Percentiles rank a stretch among this genome's conserved stretches.
Conservation (phyloP, 2,329 filamentous ascomycete species). For the Colletotrichum ledebouriae region DNA sequence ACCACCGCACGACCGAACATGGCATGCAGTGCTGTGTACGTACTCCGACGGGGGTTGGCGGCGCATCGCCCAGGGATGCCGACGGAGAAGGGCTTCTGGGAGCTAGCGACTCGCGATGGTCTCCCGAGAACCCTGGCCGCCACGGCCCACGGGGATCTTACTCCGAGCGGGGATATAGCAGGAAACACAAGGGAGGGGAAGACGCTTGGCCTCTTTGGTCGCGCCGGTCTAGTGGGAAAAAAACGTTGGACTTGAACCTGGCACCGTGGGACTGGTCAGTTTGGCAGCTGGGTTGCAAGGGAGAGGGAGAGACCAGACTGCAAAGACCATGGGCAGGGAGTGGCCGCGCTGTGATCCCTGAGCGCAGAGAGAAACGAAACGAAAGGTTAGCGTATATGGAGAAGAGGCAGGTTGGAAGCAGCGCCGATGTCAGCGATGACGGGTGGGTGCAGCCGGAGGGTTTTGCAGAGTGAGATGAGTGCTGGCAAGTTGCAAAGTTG, state of each 20-base stretch:
- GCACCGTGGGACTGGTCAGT: slow-evolving; percentile 13
- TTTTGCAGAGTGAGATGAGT: background rate
- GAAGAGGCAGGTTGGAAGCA: slow-evolving; percentile 22
- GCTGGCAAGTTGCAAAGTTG: background rate
- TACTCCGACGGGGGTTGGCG: slow-evolving; percentile 12
- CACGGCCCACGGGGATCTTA: slow-evolving; percentile 35
- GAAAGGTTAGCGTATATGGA: slow-evolving; percentile 18
- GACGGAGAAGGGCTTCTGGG: background rate
- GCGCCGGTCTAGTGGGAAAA: slow-evolving; percentile 19
- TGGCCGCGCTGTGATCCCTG: slow-evolving; percentile 32
- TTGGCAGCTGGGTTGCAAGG: slow-evolving; percentile 14
- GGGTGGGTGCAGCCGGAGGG: slow-evolving; percentile 4
- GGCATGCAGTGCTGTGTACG: slow-evolving; percentile 12
- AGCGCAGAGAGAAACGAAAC: slow-evolving; percentile 33
- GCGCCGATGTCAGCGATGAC: slow-evolving; percentile 5
- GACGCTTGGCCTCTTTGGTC: slow-evolving; percentile 25
- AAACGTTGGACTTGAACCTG: slow-evolving; percentile 23
- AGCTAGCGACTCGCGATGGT: slow-evolving; percentile 18
- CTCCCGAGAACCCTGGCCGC: slow-evolving; percentile 28
- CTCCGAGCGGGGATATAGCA: slow-evolving; percentile 31
- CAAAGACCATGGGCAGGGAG: slow-evolving; percentile 3
- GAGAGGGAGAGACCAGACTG: background rate
- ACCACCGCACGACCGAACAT: slow-evolving; percentile 24
- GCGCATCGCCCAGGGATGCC: slow-evolving; percentile 14
- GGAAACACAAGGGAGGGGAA: slow-evolving; percentile 18